These are phyloP conservation scores for Colletotrichum gigasporum DNA, from an alignment of 2,329 filamentous ascomycete genomes.

Conservation along the genomic window DNA sequence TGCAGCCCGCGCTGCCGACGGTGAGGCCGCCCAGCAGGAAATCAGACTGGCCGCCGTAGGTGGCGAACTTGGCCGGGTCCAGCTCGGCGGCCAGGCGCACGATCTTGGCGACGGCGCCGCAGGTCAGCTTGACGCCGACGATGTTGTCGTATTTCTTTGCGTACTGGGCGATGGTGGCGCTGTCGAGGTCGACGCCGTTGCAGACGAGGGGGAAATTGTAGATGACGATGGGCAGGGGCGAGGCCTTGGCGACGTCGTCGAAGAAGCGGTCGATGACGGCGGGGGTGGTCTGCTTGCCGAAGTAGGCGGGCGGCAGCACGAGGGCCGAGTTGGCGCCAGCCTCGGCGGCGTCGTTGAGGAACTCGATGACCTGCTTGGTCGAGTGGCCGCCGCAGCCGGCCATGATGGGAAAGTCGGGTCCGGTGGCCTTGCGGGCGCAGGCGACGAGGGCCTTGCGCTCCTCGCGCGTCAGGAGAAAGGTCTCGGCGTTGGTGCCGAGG, in stretches of 20 bases:
- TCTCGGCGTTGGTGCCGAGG: constrained; percentile 65
- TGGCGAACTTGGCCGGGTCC: constrained; percentile 66
- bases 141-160: constrained; percentile 61
- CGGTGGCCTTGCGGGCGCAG: constrained; percentile 63
- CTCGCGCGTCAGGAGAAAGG: constrained; percentile 66
- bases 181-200: constrained; percentile 75
- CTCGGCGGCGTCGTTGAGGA: constrained; percentile 64
- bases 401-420: constrained; percentile 65
- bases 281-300: constrained; percentile 68
- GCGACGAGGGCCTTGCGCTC: constrained; percentile 66
- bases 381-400: constrained; percentile 72
- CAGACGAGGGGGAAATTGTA: constrained; percentile 78
- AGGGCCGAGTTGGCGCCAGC: constrained; percentile 71
- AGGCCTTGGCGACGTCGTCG: constrained; percentile 61
- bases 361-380: constrained; percentile 70
- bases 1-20: constrained; percentile 67
- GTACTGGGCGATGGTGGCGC: constrained; percentile 65
- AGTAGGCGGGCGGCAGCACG: constrained; percentile 71
- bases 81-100: constrained; percentile 65
- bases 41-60: constrained; percentile 78
- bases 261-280: constrained; percentile 69
- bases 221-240: constrained; percentile 66
- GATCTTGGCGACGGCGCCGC: constrained; percentile 77
- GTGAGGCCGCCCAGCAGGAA: constrained; percentile 71
- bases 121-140: constrained; percentile 73